Percentiles rank a stretch among this genome's conserved stretches.
Conservation (phyloP, 768 basidiomycete species). For the Suillus weaverae region DNA sequence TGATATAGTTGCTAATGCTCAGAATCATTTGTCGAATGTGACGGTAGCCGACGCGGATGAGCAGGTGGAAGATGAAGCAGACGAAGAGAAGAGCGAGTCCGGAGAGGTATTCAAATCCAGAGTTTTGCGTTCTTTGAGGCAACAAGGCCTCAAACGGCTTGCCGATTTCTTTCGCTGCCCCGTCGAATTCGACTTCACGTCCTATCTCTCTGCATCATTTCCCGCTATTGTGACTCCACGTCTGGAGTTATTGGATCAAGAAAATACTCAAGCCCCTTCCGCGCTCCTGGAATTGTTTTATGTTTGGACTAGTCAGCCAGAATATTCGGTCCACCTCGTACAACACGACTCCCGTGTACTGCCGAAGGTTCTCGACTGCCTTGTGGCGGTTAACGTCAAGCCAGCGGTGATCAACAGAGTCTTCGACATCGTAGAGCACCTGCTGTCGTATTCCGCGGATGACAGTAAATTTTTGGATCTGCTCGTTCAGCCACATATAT, state of each 20-base stretch:
- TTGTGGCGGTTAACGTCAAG: slow-evolving; percentile 84
- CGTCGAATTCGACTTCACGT: slow-evolving; percentile 69
- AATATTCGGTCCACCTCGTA: slow-evolving; percentile 64
- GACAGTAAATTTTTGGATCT: slow-evolving; percentile 49
- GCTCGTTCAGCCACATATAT: slow-evolving; percentile 70
- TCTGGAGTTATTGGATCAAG: slow-evolving; percentile 66
- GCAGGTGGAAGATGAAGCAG: slow-evolving; percentile 40
- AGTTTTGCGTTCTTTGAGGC: slow-evolving; percentile 65
- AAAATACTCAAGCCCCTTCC: slow-evolving; percentile 92
- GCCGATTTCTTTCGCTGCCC: slow-evolving; percentile 85
- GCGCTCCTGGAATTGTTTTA: slow-evolving; percentile 84
- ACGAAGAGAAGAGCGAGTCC: slow-evolving; percentile 33
- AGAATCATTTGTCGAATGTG: slow-evolving; percentile 45
- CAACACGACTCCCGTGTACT: slow-evolving; percentile 67
- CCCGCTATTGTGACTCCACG: slow-evolving; percentile 79
- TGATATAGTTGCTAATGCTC: slow-evolving; percentile 64
- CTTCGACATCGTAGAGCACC: slow-evolving; percentile 80
- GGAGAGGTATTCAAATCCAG: slow-evolving; percentile 30
- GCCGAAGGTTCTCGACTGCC: slow-evolving; percentile 78
- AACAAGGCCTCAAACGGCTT: slow-evolving; percentile 81
- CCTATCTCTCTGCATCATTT: slow-evolving; percentile 71
- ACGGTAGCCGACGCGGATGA: slow-evolving; percentile 35
- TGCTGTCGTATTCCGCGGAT: slow-evolving; percentile 56
- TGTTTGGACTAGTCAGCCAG: slow-evolving; percentile 63
- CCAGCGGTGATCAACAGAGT: slow-evolving; percentile 76